Evolutionary conservation across 2,329 filamentous ascomycete genomes (phyloP), one percentile per base, ranked within the genome.

Genomic region (Monosporascus sp.): DNA sequence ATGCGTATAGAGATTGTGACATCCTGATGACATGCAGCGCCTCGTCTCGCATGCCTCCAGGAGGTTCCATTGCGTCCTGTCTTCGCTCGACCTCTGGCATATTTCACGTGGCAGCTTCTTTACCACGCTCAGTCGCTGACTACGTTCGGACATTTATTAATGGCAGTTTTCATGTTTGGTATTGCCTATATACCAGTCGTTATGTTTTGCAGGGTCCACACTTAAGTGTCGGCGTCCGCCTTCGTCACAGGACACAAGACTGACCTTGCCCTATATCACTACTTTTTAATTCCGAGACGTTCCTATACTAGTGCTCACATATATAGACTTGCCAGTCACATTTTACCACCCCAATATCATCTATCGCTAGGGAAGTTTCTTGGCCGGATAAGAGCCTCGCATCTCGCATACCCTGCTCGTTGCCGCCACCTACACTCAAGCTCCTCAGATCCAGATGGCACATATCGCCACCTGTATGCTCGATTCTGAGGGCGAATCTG

Each of bases 401-500:
- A 24, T 46, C 26, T 46, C 24, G 43, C 26, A 27, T 46, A 46
- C 24, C 14, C 14, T 16, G 43, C 43, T 46, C 16, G 26, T 24
- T 24, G 1, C 24, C 11, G 17, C 43, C 43, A 46, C 43, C 14
- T 17, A 55, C 55, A 50, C 52, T 55, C 52, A 58, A 48, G 58
- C 62, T 57, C 62, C 62, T 65, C 58, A 63, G 63, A 61, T 58
- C 55, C 58, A 68, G 69, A 85, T 85, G 82, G 80, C 81, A 70
- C 82, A 86, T 68, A 85, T 85, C 69, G 79, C 78, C 67, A 78
- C 73, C 62, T 84, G 81, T 67, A 75, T 85, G 71, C 71, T 78
- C 60, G 74, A 77, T 62, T 65, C 68, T 54, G 77, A 78, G 62
- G 65, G 70, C 55, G 73, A 73, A 43, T 60, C 60, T 40, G 59